These are phyloP conservation scores for Pyricularia grisea DNA, from an alignment of 2,329 filamentous ascomycete species.

Conservation along the genomic window DNA sequence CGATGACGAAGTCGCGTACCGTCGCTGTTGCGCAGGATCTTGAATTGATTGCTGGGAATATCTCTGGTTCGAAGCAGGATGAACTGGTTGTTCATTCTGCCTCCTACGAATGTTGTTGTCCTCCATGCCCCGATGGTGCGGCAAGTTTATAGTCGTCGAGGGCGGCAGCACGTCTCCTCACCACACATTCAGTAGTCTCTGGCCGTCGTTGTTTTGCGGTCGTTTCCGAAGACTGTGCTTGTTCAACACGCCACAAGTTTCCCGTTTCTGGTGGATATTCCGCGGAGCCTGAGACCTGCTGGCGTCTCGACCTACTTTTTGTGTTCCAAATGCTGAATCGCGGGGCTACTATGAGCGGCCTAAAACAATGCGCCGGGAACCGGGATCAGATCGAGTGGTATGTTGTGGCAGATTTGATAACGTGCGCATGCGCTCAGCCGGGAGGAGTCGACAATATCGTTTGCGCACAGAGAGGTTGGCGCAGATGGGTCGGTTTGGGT, in stretches of 20 bases:
- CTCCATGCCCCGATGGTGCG: slow-evolving; percentile 62
- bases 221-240: neutral
- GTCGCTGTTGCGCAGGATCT: slow-evolving; percentile 36
- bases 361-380: neutral
- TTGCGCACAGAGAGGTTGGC: neutral
- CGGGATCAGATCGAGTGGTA: neutral
- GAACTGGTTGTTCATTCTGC: slow-evolving; percentile 63
- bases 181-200: neutral
- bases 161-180: neutral
- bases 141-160: slow-evolving; percentile 36
- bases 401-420: neutral
- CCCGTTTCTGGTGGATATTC: neutral
- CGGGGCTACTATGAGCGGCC: neutral
- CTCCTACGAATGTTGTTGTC: slow-evolving; percentile 63
- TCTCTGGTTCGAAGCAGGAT: slow-evolving; percentile 47
- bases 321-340: neutral
- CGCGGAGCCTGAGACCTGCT: neutral
- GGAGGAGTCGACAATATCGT: neutral
- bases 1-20: slow-evolving; percentile 30
- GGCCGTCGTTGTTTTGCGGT: neutral
- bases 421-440: neutral
- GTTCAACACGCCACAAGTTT: neutral
- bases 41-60: slow-evolving; percentile 34
- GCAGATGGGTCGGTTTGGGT: neutral
- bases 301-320: neutral